Evolutionary conservation across 352 stramenopile genomes (phyloP), one percentile per base, ranked within the genome.

Genomic region (Blastocystis sp.): DNA sequence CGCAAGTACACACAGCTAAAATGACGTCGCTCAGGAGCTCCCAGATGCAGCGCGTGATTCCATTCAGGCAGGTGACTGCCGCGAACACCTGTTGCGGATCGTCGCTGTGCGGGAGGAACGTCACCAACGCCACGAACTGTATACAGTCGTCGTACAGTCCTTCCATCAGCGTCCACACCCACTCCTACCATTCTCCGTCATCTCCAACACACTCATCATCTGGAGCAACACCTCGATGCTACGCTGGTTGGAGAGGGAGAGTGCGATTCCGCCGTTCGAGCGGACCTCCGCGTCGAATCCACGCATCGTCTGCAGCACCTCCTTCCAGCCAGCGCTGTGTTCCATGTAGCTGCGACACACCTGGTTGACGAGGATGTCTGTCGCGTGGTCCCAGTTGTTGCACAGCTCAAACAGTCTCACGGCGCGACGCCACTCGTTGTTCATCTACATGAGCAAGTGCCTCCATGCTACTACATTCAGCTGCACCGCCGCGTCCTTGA

Each of bases 361-460:
- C 0, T 59, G 36, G 0, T 8, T 56, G 4, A 78, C 57, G 0
- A 78, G 40, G 11, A 78, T 48, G 27, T 34, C 42, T 3, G 46
- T 32, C 16, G 67, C 67, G 36, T 59, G 38, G 24, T 78, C 34
- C 21, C 29, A 78, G 36, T 78, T 78, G 21, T 78, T 51, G 9
- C 42, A 78, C n/a, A 78, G 40, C 32, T 38, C 32, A 27, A 78
- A 78, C 40, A 78, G 67, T 7, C 36, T 32, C 24, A 78, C 8
- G 4, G 67, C 40, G 29, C 67, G 67, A 6, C 32, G 16, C 67
- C 67, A 78, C 29, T 78, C 67, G 57, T 78, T 78, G 42, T 57
- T 61, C 21, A 38, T 78, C 67, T 78, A 78, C 67, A 27, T 59
- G 4, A 59, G 27, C 6, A 4, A 6, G 27, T 11, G 9, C 21